Conservation (phyloP, 495 filamentous ascomycete genomes). For the Neurospora sp. region DNA sequence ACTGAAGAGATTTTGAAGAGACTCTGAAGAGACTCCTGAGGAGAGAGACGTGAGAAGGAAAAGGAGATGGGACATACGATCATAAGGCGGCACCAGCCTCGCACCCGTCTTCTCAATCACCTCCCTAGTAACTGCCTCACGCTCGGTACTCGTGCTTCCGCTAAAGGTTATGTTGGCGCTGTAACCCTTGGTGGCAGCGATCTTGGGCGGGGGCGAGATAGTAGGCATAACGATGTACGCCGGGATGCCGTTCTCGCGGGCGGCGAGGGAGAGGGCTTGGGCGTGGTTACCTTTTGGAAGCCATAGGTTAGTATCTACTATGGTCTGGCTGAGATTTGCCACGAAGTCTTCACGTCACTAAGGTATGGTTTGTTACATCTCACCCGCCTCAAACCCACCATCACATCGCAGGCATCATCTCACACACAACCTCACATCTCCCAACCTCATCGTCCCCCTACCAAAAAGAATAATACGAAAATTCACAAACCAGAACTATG, state of each 20-base stretch:
- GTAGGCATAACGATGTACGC: slow-evolving; percentile 86
- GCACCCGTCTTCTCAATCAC: slow-evolving; percentile 64
- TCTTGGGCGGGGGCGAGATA: slow-evolving; percentile 76
- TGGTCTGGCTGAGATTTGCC: too few species aligned
- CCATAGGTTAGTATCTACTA: not conserved
- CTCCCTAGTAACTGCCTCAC: slow-evolving; percentile 61
- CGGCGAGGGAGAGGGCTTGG: slow-evolving; percentile 84
- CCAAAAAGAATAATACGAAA: not conserved
- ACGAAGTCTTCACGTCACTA: not conserved
- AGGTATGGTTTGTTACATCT: not conserved
- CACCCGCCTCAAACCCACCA: not conserved
- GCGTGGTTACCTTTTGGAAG: slow-evolving; percentile 72
- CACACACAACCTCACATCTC: not conserved
- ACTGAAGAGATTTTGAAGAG: not conserved
- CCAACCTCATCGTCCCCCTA: not conserved
- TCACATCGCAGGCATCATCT: not conserved
- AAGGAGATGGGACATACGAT: slow-evolving; percentile 29
- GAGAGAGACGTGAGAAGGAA: not conserved
- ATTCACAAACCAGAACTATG: slow-evolving; percentile 67
- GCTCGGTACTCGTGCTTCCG: slow-evolving; percentile 69
- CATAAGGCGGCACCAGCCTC: slow-evolving; percentile 76
- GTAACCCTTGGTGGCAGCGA: slow-evolving; percentile 67
- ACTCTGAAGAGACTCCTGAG: not conserved
- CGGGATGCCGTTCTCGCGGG: slow-evolving; percentile 46
- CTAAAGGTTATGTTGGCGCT: slow-evolving; percentile 74